Conservation (phyloP, 176 grass and related monocot species). For the Calamus simplicifolius region DNA sequence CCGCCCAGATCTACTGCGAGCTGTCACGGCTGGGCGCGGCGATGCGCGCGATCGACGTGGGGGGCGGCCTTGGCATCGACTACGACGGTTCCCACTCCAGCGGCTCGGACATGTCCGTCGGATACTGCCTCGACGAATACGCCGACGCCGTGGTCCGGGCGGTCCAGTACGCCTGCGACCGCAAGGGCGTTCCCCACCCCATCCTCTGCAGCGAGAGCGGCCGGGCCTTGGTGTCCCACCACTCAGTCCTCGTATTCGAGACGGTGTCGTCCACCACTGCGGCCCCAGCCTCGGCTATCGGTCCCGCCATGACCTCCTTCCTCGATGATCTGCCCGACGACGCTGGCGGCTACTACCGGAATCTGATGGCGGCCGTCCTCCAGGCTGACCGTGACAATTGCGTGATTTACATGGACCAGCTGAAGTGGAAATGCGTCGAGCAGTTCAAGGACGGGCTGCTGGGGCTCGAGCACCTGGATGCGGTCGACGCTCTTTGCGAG, state of each 20-base stretch:
- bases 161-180: constrained; percentile 68
- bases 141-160: constrained; percentile 55
- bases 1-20: constrained; percentile 88
- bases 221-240: constrained; percentile 89
- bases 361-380: constrained; percentile 62
- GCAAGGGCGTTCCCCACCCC: constrained; percentile 58
- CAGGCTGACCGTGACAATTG: constrained; percentile 60
- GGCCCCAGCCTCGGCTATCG: background rate
- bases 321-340: constrained; percentile 77
- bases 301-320: constrained; percentile 21
- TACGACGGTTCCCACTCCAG: constrained; percentile 76
- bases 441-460: constrained; percentile 83
- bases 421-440: constrained; percentile 64
- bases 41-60: constrained; percentile 79
- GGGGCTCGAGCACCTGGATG: constrained; percentile 66
- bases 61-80: constrained; percentile 84
- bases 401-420: constrained; percentile 64
- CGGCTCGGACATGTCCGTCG: constrained; percentile 80
- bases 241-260: constrained; percentile 87
- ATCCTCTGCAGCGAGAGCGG: constrained; percentile 92
- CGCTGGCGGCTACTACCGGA: constrained; percentile 62
- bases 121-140: constrained; percentile 81
- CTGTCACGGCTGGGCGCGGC: constrained; percentile 64
- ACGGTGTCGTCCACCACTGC: constrained; percentile 48
- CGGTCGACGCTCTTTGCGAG: constrained; percentile 74